Percentiles rank a stretch among this genome's conserved stretches.
phyloP scores from a whole-genome alignment of 768 basidiomycete species.

The Pleurotus citrinopileatus region DNA sequence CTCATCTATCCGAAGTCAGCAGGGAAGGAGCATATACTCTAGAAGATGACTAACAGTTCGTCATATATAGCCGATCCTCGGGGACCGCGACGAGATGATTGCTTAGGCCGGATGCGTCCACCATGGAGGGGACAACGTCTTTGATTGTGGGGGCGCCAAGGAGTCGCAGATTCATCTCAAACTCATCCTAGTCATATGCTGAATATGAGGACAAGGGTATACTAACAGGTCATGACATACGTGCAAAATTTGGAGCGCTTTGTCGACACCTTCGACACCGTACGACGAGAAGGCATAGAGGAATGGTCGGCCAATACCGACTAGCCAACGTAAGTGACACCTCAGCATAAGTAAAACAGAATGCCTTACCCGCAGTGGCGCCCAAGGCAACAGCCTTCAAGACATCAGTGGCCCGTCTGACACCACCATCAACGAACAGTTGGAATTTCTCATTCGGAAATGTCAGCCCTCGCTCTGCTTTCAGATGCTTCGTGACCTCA shows the following conservation, averaged over 20 bases:
- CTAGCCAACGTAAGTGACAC: conserved; percentile 24
- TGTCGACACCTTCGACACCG: conserved; percentile 83
- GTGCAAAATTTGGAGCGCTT: conserved; percentile 74
- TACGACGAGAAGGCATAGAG: conserved; percentile 88
- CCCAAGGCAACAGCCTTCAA: conserved; percentile 87
- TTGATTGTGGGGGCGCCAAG: conserved; percentile 79
- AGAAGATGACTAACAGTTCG: conserved; percentile 68
- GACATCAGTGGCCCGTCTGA: conserved; percentile 86
- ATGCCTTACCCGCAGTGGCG: conserved; percentile 80
- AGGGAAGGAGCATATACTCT: not conserved
- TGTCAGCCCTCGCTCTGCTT: conserved; percentile 46
- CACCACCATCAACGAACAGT: conserved; percentile 92
- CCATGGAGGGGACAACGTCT: conserved; percentile 87
- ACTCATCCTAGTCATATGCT: conserved; percentile 68
- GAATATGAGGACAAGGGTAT: not conserved
- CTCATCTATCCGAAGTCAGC: conserved; percentile 31
- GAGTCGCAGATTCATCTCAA: conserved; percentile 96
- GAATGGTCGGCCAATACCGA: conserved; percentile 85
- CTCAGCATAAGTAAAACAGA: not conserved
- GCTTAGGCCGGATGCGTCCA: conserved; percentile 72
- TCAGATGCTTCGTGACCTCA: conserved; percentile 76
- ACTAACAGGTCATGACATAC: conserved; percentile 34
- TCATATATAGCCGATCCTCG: conserved; percentile 68
- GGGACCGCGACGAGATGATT: conserved; percentile 69
- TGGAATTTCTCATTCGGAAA: conserved; percentile 83